Percentiles rank a stretch among this genome's conserved stretches.
Evolutionary conservation across 2,329 filamentous ascomycete species (phyloP).

Genomic region (Tolypocladium amazonense): DNA sequence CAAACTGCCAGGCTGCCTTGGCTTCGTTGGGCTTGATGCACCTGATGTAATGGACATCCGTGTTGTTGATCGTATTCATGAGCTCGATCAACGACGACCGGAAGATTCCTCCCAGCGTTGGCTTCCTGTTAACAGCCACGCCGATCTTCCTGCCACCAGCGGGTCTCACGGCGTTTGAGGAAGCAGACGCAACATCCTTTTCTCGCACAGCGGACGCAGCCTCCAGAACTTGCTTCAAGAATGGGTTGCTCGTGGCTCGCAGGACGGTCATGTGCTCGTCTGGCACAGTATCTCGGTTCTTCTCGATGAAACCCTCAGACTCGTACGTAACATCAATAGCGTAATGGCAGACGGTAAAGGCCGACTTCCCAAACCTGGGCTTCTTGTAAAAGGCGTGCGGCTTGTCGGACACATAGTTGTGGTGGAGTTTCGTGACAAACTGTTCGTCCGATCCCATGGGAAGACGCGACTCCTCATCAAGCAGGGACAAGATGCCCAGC

Average conservation of each 20-base stretch:
- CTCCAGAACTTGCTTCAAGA: constrained; percentile 75
- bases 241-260: constrained; percentile 70
- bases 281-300: constrained; percentile 96
- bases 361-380: constrained; percentile 90
- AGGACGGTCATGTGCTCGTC: constrained; percentile 97
- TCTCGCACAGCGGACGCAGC: constrained; percentile 81
- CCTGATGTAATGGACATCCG: constrained; percentile 96
- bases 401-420: constrained; percentile 84
- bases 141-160: constrained; percentile 77
- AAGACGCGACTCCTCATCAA: constrained; percentile 92
- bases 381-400: constrained; percentile 98
- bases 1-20: constrained; percentile 95
- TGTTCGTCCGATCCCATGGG: constrained; percentile 97
- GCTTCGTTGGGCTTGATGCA: constrained; percentile 99
- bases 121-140: constrained; percentile 89
- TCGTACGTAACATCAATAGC: constrained; percentile 97
- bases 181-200: constrained; percentile 62
- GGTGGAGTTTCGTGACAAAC: constrained; percentile 91
- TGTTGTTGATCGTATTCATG: constrained; percentile 96
- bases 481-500: constrained; percentile 78
- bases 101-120: constrained; percentile 96
- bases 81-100: constrained; percentile 96
- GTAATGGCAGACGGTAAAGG: constrained; percentile 98
- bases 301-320: constrained; percentile 98
- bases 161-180: constrained; percentile 65